Conservation (phyloP, 805 yeast genomes). For the Saccharomycopsis fermentans region DNA sequence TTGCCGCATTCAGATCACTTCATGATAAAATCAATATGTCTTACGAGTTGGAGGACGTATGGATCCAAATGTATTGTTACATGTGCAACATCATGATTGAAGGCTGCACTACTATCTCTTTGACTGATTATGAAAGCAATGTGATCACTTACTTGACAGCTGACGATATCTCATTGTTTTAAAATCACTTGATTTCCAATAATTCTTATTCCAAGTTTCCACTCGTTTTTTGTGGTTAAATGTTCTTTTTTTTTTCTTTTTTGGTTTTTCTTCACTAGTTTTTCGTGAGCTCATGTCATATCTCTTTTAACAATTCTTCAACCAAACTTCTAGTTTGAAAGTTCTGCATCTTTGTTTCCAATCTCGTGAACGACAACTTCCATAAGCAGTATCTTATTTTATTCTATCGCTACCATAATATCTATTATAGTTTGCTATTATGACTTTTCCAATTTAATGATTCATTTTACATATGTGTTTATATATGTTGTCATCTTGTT, state of each 20-base stretch:
- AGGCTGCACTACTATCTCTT: conserved; percentile 17
- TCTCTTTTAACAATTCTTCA: not conserved
- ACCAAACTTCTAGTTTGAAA: not conserved
- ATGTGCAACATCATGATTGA: conserved; percentile 23
- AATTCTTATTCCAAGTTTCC: not conserved
- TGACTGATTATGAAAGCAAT: not conserved
- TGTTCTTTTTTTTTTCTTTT: not conserved
- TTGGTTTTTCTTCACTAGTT: no score
- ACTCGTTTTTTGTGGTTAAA: not conserved
- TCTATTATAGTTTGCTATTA: no score
- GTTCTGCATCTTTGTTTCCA: not conserved
- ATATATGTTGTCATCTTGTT: no score
- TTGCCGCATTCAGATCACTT: conserved; percentile 18
- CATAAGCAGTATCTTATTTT: not conserved
- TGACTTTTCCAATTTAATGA: no score
- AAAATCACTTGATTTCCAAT: not conserved
- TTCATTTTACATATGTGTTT: no score
- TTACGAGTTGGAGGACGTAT: conserved; percentile 18
- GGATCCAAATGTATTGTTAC: conserved; percentile 24
- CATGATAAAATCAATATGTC: conserved; percentile 17
- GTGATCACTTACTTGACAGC: not conserved
- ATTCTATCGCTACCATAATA: not conserved
- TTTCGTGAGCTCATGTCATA: not conserved
- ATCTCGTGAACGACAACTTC: not conserved
- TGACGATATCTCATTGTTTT: not conserved